Evolutionary conservation across 805 yeast species (phyloP).

Genomic region (Wickerhamiella brachini): DNA sequence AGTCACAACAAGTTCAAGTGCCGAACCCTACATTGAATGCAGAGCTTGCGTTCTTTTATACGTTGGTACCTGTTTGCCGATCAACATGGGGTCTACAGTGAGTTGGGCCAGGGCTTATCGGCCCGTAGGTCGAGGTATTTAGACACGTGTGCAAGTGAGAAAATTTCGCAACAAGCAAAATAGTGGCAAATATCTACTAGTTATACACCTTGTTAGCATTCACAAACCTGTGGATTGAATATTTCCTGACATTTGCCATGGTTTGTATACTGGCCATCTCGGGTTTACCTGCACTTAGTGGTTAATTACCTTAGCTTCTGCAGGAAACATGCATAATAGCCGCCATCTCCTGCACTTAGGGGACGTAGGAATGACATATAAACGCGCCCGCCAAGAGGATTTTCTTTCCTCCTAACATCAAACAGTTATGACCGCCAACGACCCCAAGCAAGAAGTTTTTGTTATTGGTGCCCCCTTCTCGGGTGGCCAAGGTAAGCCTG

Average conservation of each 20-base stretch:
- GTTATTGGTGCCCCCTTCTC: slow-evolving; percentile 82
- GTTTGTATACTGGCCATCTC: not conserved
- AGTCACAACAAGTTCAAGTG: no score
- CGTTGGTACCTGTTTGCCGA: no score
- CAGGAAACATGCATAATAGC: not conserved
- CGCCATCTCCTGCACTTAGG: slow-evolving; percentile 4
- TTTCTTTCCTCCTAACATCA: not conserved
- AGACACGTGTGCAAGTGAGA: not conserved
- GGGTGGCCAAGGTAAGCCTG: slow-evolving; percentile 90
- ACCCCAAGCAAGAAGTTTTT: slow-evolving; percentile 5
- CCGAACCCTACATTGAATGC: no score
- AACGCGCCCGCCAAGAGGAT: not conserved
- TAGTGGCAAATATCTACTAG: no score
- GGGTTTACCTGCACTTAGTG: slow-evolving; percentile 5
- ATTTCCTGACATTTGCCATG: not conserved
- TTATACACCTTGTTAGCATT: not conserved
- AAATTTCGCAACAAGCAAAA: not conserved
- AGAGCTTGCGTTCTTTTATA: no score
- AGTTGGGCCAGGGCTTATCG: not conserved
- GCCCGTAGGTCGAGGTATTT: not conserved
- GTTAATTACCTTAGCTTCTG: not conserved
- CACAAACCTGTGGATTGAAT: no score
- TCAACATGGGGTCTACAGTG: not conserved
- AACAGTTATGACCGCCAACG: not conserved
- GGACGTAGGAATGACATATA: slow-evolving; percentile 4